These are phyloP conservation scores for Intubia oerlemansii DNA, from an alignment of 2,329 filamentous ascomycete genomes.

Conservation along the genomic window DNA sequence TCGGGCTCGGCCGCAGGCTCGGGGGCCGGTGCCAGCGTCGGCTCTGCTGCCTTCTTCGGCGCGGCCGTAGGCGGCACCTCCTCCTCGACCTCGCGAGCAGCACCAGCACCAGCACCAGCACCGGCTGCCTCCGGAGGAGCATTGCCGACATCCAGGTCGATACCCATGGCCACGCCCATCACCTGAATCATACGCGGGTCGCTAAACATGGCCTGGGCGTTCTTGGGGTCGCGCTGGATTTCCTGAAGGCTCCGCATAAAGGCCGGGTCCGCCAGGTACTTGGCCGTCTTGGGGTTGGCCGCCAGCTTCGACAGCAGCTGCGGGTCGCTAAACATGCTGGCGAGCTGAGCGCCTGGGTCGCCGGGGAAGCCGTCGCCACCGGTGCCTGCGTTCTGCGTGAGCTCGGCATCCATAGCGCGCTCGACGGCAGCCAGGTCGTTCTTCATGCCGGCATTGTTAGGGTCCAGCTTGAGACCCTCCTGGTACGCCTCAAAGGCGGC, in stretches of 20 bases:
- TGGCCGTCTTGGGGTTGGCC: constrained; percentile 78
- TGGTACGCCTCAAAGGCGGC: constrained; percentile 80
- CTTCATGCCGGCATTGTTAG: constrained; percentile 82
- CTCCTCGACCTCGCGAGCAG: constrained; percentile 25
- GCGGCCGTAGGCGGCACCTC: constrained; percentile 29
- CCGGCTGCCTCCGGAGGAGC: constrained; percentile 11
- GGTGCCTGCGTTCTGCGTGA: constrained; percentile 2
- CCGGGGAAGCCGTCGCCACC: constrained; percentile 28
- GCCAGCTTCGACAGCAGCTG: constrained; percentile 79
- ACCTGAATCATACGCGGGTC: constrained; percentile 89
- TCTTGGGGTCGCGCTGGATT: constrained; percentile 61
- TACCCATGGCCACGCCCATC: constrained; percentile 77
- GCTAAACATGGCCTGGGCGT: constrained; percentile 58
- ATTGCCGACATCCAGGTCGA: constrained; percentile 58
- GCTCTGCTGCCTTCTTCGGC: constrained; percentile 10
- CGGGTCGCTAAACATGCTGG: constrained; percentile 86
- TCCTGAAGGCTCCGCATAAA: constrained; percentile 85
- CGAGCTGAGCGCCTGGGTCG: constrained; percentile 23
- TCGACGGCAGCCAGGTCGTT: constrained; percentile 67
- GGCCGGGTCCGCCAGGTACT: constrained; percentile 54
- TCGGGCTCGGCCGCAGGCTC: constrained; percentile 22
- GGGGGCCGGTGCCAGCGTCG: constrained; percentile 6
- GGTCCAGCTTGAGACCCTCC: constrained; percentile 81
- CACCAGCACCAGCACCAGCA: constrained; percentile 5
- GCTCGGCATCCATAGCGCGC: constrained; percentile 65